phyloP scores from a whole-genome alignment of 257 asterid genomes.

The Plantago ovata region DNA sequence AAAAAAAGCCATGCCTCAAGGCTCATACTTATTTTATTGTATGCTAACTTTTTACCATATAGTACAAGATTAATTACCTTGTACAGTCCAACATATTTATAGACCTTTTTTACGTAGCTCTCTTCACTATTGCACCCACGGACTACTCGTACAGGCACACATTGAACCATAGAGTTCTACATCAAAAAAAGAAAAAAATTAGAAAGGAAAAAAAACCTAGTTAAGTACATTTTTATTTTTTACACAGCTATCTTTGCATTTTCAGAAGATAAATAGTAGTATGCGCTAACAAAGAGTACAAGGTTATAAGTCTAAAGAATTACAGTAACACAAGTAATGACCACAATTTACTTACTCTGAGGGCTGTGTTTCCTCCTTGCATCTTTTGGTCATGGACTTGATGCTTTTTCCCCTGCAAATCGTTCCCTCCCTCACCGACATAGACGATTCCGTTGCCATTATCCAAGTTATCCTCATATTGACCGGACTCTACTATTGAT shows the following conservation, averaged over 20 bases:
- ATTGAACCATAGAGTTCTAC: constrained; percentile 69
- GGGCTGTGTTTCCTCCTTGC: constrained; percentile 74
- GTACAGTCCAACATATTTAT: constrained; percentile 89
- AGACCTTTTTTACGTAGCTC: constrained; percentile 82
- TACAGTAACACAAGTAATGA: neutral
- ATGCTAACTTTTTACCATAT: neutral
- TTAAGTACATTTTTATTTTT: too few relatives aligned
- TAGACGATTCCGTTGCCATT: constrained; percentile 67
- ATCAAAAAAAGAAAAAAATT: constrained; percentile 4
- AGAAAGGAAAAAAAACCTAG: neutral
- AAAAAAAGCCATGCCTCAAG: neutral
- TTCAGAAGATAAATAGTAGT: neutral
- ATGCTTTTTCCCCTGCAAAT: constrained; percentile 64
- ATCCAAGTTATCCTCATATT: constrained; percentile 83
- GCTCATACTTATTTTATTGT: neutral
- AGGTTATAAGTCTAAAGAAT: neutral
- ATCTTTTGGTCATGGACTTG: constrained; percentile 69
- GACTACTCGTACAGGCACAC: constrained; percentile 62
- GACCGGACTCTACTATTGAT: constrained; percentile 78
- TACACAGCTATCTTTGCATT: too few relatives aligned
- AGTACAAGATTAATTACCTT: constrained; percentile 49
- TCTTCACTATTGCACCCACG: constrained; percentile 71
- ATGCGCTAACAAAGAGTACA: neutral
- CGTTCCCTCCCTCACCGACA: constrained; percentile 92
- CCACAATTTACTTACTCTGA: constrained; percentile 40